Evolutionary conservation across 306 rosid genomes (phyloP).

Genomic region (Leucaena leucocephala): DNA sequence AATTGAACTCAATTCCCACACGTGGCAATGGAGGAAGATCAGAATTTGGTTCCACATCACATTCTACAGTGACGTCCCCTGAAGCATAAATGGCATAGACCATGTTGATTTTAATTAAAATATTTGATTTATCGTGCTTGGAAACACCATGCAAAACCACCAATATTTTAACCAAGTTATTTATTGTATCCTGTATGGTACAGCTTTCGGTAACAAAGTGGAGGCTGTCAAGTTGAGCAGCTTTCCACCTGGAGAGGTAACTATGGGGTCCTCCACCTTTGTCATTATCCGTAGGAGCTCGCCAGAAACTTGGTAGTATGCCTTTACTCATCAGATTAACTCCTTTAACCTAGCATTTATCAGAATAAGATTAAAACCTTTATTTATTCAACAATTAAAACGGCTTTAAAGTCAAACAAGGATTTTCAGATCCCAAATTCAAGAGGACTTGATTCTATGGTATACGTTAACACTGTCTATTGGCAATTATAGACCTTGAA

Average conservation of each 20-base stretch:
- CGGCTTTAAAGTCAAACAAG: neutral
- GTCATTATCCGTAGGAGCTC: conserved; percentile 92
- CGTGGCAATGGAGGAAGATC: conserved; percentile 96
- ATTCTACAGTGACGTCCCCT: conserved; percentile 76
- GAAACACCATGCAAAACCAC: conserved; percentile 62
- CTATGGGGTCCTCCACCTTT: conserved; percentile 76
- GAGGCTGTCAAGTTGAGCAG: conserved; percentile 66
- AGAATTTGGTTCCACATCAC: conserved; percentile 62
- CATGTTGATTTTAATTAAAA: conserved; percentile 56
- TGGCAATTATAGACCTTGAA: no score
- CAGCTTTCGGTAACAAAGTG: conserved; percentile 63
- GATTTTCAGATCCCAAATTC: neutral
- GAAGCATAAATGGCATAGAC: conserved; percentile 67
- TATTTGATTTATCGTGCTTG: conserved; percentile 38
- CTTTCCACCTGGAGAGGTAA: conserved; percentile 79
- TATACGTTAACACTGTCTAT: neutral
- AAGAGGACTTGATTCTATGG: neutral
- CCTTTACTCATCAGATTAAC: conserved; percentile 68
- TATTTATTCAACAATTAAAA: conserved; percentile 14
- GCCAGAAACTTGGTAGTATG: conserved; percentile 84
- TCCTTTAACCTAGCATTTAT: conserved; percentile 66
- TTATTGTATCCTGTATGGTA: conserved; percentile 48
- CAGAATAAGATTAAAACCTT: conserved; percentile 30
- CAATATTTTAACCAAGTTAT: conserved; percentile 46
- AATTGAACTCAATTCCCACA: conserved; percentile 72